Base-by-base conservation (phyloP, 2,329 filamentous ascomycete species). In the Ophiostoma himal-ulmi region DNA sequence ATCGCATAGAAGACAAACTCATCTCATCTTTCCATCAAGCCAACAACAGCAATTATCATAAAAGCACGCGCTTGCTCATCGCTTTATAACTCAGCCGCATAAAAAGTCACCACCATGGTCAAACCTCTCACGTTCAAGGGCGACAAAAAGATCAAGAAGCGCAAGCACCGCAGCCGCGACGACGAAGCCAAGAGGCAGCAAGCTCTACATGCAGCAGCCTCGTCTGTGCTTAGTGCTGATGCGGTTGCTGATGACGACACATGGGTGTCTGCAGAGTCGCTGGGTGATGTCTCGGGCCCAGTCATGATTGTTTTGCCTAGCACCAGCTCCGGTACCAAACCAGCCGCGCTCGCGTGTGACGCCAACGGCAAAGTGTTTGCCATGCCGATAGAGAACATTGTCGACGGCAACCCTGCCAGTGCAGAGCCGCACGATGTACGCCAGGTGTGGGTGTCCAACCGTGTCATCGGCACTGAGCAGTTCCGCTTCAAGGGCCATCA, bases 51-150 rank as follows among this genome's bases (percentile, higher is more conserved):
- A 57, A 11, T 26, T 26, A 57, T 57, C 52, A 57, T 26, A 57
- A 26, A 26, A 57, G 5, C 22, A 6, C n/a, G 30, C 14, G 60
- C 14, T 6, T 26, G 4, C 17, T 48, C 20, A 44, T 44, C 10
- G 37, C 11, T 8, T 48, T 14, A 54, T 10, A 48, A 3, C 13
- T 30, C 22, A 20, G 8, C 13, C 11, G 39, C 30, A 41, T 37
- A 34, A 17, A 39, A 5, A 13, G 44, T 13, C 34, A n/a, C 30
- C 69, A 69, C 57, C 37, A 95, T 95, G 91, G 90, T 96, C 75
- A 97, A 96, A 79, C 89, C 94, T 67, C 86, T 99, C 71, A 85
- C 88, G 67, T 99, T 99, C 85, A 99, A 99, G 82, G 95, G 95
- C 83, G 95, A 99, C 82, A 97, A 96, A 81, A 95, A 95, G 82